Evolutionary conservation across 2,329 filamentous ascomycete genomes (phyloP), one percentile per base, ranked within the genome.

Genomic region (Calonectria crousiana): DNA sequence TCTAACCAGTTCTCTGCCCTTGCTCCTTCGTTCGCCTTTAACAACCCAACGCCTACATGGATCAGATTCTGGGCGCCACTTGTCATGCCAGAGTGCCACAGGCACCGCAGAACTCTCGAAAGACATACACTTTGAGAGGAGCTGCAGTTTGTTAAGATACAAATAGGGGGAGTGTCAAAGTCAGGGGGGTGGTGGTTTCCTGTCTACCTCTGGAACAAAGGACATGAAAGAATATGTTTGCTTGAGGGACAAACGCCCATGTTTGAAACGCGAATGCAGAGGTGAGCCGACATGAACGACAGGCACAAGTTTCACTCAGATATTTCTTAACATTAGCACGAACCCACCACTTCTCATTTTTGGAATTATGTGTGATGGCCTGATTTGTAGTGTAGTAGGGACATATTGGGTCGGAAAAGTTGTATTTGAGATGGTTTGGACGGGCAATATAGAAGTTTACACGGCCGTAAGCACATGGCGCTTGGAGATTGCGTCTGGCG

Each of bases 81-180:
- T 83, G 68, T 88, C 88, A 77, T 90, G 88, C 89, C 90, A 94
- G 78, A 93, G 93, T 92, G 1, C 92, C 92, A 79, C 93, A 95
- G 0, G 69, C 79, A 2, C 83, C 82, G 80, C 93, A 95, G 79
- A 93, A 94, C 53, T 92, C 90, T 20, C 93, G 88, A 60, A 85
- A 84, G 4, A 92, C 88, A 84, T 4, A 92, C 88, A 0, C 86
- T 88, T 0, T 84, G 81, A 0, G 88, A 91, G 30, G 90, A 93
- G 20, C 86, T 81, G 79, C 93, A 93, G 16, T 80, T 84, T 67
- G 86, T 87, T 71, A 92, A 81, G 1, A 88, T 88, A 0, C 86
- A 86, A 32, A 83, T 78, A 0, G 84, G 80, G 4, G 88, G 83
- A 3, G 75, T 74, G 1, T 62, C 41, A 73, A 87, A 88, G 60